Evolutionary conservation across 768 basidiomycete genomes (phyloP), one percentile per base, ranked within the genome.

Genomic region (Inosperma sp.): DNA sequence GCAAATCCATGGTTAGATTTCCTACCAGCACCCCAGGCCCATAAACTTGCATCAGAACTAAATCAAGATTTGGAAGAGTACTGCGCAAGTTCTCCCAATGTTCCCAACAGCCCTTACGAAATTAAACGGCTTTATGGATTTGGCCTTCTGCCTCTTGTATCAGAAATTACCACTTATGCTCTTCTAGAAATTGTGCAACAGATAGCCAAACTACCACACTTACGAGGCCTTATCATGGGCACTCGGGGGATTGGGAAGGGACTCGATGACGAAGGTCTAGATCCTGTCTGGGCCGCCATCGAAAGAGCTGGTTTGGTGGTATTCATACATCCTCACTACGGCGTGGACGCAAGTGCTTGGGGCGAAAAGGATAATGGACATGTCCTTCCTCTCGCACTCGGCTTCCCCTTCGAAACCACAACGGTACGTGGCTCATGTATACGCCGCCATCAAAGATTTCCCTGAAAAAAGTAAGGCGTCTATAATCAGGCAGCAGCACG

Each of bases 1-100:
- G 91, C 91, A 22, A 93, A 94, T 61, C 92, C 91, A 7, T 94
- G 91, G 91, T 79, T 93, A 29, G 92, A 94, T 65, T 93, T 93
- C 62, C 76, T 94, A 19, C 65, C 84, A 4, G 78, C 86, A 8
- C 61, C 78, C 21, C 78, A 84, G 35, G 92, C 91, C 7, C 73
- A 77, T 42, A 61, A 64, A 10, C 75, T 93, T 14, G 88, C 90
- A 0, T 66, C 63, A n/a, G 77, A 84, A 43, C 72, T 93, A 36
- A 94, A 93, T 63, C 63, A 72, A 27, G 87, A 92, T 60, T 74
- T 93, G 7, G 88, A 94, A 62, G 60, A 76, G 22, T 93, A 88
- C 61, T 94, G 91, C 62, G 74, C 86, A 3, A 78, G 82, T 1
- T 77, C 80, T 3, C 86, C 87, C 1, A 51, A 61, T 19, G 51